phyloP scores from a whole-genome alignment of 1,284 basidiomycete species.

The Tilletia indica region DNA sequence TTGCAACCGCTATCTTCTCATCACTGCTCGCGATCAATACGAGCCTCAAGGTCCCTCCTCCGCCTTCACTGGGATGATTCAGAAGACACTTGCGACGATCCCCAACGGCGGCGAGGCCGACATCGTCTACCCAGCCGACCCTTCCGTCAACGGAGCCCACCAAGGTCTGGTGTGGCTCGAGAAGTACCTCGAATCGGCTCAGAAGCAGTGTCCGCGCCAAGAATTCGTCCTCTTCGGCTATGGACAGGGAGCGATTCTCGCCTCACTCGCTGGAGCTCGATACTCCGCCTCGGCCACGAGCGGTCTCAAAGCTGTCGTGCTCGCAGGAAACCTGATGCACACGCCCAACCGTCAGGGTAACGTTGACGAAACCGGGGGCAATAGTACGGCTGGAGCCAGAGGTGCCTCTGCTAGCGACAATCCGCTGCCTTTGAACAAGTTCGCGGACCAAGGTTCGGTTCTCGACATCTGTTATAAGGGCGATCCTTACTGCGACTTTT shows the following conservation, averaged over 20 bases:
- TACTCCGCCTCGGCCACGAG: background rate
- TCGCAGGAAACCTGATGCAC: constrained; percentile 3
- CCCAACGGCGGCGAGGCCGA: background rate
- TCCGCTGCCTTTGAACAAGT: background rate
- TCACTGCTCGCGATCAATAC: background rate
- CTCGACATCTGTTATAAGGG: constrained; percentile 1
- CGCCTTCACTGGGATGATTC: background rate
- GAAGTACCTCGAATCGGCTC: background rate
- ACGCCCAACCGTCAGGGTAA: background rate
- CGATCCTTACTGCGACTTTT: background rate
- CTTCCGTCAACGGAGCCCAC: background rate
- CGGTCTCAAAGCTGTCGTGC: background rate
- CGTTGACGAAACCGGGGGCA: constrained; percentile 8
- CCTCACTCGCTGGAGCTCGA: background rate
- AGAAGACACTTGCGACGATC: background rate
- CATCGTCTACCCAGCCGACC: constrained; percentile 5
- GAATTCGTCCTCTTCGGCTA: background rate
- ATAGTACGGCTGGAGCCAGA: background rate
- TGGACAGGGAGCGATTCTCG: background rate
- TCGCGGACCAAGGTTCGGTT: background rate
- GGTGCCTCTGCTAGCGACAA: background rate
- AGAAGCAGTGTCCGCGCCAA: background rate
- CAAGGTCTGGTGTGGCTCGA: background rate
- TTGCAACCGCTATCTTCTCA: background rate
- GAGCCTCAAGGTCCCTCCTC: background rate